phyloP scores from a whole-genome alignment of 2,329 filamentous ascomycete genomes.

The Monosporascus sp. region DNA sequence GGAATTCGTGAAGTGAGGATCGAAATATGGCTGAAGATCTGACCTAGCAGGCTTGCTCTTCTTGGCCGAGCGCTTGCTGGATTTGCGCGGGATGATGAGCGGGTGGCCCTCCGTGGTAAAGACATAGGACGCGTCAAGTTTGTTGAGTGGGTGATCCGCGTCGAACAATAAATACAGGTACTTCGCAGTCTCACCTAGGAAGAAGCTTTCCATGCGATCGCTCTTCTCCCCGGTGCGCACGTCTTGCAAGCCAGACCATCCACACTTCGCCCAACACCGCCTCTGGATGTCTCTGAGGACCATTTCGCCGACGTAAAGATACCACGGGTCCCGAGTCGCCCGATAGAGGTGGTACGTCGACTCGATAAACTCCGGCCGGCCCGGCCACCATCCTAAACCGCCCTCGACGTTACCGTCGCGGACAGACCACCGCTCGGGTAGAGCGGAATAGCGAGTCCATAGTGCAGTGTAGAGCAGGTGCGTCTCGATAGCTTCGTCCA shows the following conservation, averaged over 20 bases:
- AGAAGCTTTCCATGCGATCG: slow-evolving; percentile 98
- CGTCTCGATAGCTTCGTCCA: slow-evolving; percentile 85
- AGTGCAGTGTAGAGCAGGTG: slow-evolving; percentile 88
- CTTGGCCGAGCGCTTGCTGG: slow-evolving; percentile 16
- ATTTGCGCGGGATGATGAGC: slow-evolving; percentile 66
- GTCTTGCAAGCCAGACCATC: slow-evolving; percentile 86
- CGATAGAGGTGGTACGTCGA: slow-evolving; percentile 95
- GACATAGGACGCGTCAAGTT: slow-evolving; percentile 78
- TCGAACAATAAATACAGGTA: slow-evolving; percentile 93
- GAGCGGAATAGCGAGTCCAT: slow-evolving; percentile 89
- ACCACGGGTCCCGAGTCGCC: slow-evolving; percentile 92
- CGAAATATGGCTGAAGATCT: slow-evolving; percentile 30
- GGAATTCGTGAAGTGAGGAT: slow-evolving; percentile 46
- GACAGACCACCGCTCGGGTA: slow-evolving; percentile 92
- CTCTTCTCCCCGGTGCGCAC: slow-evolving; percentile 77
- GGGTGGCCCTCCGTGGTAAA: slow-evolving; percentile 97
- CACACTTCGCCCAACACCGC: slow-evolving; percentile 84
- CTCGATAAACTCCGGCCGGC: slow-evolving; percentile 93
- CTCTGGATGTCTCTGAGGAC: slow-evolving; percentile 80
- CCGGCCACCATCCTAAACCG: slow-evolving; percentile 89
- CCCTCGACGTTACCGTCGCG: slow-evolving; percentile 77
- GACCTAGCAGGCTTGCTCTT: neutral
- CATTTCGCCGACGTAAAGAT: slow-evolving; percentile 95
- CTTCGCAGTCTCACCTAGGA: slow-evolving; percentile 91
- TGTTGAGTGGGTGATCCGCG: slow-evolving; percentile 78